A percentile compares a stretch with the other conserved stretches of the same genome.
Conservation (phyloP, 2,329 filamentous ascomycete species). For the Sarocladium kiliense region DNA sequence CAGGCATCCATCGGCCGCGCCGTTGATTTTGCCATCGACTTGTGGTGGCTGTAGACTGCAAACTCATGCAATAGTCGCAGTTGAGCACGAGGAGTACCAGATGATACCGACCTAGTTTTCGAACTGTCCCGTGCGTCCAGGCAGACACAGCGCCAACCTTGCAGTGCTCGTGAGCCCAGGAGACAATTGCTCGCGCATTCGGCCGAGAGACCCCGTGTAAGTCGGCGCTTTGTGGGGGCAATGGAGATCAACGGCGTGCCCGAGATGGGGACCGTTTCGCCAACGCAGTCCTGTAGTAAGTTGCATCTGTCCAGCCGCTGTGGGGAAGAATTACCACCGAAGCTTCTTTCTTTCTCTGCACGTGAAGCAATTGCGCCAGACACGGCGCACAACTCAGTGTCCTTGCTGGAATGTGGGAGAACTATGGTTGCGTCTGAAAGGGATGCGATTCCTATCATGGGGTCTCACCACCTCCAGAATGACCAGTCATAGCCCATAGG, state of each 20-base stretch:
- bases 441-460: too few relatives aligned
- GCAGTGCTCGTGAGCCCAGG: background rate
- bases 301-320: background rate
- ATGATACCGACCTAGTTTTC: too few relatives aligned
- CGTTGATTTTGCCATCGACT: too few relatives aligned
- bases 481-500: background rate
- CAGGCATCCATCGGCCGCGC: background rate
- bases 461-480: background rate
- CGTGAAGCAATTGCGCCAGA: background rate
- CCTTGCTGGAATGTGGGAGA: background rate
- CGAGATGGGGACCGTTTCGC: background rate
- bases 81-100: too few relatives aligned
- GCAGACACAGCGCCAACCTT: too few relatives aligned
- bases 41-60: too few relatives aligned
- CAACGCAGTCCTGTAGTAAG: background rate
- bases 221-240: background rate
- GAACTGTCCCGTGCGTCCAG: background rate
- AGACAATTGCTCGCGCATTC: background rate
- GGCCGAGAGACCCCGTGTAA: conserved; percentile 1
- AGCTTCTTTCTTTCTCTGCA: background rate
- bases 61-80: too few relatives aligned
- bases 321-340: background rate
- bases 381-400: background rate
- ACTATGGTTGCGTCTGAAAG: too few relatives aligned
- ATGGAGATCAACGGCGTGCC: background rate